phyloP scores from a whole-genome alignment of 805 yeast genomes.

The Yamadazyma insecticola region DNA sequence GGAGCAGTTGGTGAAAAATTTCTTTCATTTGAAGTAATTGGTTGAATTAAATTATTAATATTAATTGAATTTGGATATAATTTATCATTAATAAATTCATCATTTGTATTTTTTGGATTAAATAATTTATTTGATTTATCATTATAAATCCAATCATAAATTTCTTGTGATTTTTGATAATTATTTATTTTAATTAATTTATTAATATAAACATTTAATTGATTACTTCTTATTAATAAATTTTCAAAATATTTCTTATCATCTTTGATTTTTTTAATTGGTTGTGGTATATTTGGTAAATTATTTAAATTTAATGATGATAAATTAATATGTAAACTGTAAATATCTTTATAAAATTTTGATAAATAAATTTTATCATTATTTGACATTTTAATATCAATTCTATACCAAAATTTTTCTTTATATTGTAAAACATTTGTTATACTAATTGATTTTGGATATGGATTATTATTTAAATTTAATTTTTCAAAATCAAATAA shows the following conservation, averaged over 20 bases:
- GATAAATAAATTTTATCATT: conserved; percentile 19
- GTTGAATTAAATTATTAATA: conserved; percentile 10
- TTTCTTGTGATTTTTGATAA: conserved; percentile 21
- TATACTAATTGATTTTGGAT: conserved; percentile 14
- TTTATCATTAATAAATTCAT: conserved; percentile 16
- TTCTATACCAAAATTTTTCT: conserved; percentile 30
- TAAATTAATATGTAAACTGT: conserved; percentile 23
- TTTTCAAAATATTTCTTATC: conserved; percentile 12
- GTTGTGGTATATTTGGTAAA: conserved; percentile 30
- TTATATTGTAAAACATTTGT: conserved; percentile 23
- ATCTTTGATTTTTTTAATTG: conserved; percentile 13
- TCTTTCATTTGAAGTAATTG: conserved; percentile 6
- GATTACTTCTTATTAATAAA: conserved; percentile 17
- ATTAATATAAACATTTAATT: conserved; percentile 22
- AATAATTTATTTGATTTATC: conserved; percentile 1
- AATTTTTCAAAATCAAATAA: conserved; percentile 11
- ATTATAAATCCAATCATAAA: conserved; percentile 13
- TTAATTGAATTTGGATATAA: conserved; percentile 18
- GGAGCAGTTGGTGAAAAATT: conserved; percentile 21
- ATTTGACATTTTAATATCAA: conserved; percentile 19
- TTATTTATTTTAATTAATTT: conserved; percentile 15
- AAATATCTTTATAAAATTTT: conserved; percentile 35
- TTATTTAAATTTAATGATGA: conserved; percentile 6
- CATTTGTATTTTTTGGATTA: conserved; percentile 9
- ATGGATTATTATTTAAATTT: no score